Evolutionary conservation across 106 monocot genomes (phyloP), one percentile per base, ranked within the genome.

Genomic region (Amphibolis antarctica): DNA sequence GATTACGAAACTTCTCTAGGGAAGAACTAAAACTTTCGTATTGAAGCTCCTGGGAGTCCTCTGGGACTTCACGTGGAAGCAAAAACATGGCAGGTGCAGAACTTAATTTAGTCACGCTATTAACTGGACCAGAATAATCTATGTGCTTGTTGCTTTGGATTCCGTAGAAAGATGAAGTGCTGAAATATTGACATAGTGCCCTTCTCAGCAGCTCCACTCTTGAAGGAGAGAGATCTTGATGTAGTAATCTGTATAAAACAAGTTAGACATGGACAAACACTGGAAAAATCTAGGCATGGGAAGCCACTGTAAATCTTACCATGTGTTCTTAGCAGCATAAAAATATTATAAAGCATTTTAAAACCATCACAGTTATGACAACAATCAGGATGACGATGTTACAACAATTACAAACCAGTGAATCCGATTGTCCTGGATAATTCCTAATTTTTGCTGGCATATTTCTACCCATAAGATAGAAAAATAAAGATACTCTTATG

Each of bases 141-240:
- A 19, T 58, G 27, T 46, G 59, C 29, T 53, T 23, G 46, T 64
- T 69, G 19, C 46, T 58, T n/a, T 31, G 14, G 43, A 29, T 65
- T 71, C 30, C 53, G 56, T n/a, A 55, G 60, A 83, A 84, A 26
- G 83, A 84, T 36, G 86, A 76, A 1, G 80, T 67, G 28, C 64
- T 51, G 26, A 98, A 98, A 57, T 74, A 75, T 28, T 79, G 45
- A 20, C 24, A 60, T 10, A 91, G 59, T 26, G 80, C 71, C 69
- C 77, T 91, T 65, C 53, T 84, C 59, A 87, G 44, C 42, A 74
- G 59, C 44, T 26, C 29, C 28, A 64, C 68, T 17, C 67, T 87
- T 21, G 78, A 67, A 68, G 82, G 80, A 50, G 81, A 82, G 31
- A 85, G 55, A 22, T 91, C 90, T 75, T 74, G 73, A 59, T 79